phyloP scores from a whole-genome alignment of 2,329 filamentous ascomycete species.

The Colletotrichum godetiae region DNA sequence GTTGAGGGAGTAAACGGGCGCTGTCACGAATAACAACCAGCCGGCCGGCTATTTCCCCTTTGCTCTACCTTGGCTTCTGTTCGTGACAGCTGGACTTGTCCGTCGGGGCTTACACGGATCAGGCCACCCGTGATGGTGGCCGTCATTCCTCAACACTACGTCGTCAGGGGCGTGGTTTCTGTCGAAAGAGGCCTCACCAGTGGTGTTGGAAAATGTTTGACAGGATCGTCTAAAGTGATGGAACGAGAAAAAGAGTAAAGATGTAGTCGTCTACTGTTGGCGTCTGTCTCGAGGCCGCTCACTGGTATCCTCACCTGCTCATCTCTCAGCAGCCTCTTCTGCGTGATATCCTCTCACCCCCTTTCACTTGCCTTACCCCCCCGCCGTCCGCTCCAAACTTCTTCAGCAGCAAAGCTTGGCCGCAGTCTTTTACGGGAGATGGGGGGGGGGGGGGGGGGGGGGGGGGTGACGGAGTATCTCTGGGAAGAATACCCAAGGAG shows the following conservation, averaged over 20 bases:
- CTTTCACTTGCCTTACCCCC: too few species aligned
- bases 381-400: too few species aligned
- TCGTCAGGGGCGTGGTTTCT: not conserved
- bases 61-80: too few species aligned
- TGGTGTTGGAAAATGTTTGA: not conserved
- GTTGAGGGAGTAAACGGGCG: not conserved
- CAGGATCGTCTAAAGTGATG: accelerated
- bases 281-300: too few species aligned
- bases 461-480: not conserved
- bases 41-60: not conserved
- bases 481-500: not conserved
- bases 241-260: not conserved
- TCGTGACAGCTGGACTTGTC: not conserved
- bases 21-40: not conserved
- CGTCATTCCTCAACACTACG: not conserved
- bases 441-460: too few species aligned
- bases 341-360: too few species aligned
- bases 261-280: too few species aligned
- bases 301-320: too few species aligned
- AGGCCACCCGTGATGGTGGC: not conserved
- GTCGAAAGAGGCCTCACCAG: not conserved
- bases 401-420: too few species aligned
- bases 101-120: not conserved
- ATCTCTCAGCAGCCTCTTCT: too few species aligned
- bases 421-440: too few species aligned